Percentiles rank a stretch among this genome's conserved stretches.
Conservation (phyloP, 1,139 yeast species). For the Kluyveromyces sp. region DNA sequence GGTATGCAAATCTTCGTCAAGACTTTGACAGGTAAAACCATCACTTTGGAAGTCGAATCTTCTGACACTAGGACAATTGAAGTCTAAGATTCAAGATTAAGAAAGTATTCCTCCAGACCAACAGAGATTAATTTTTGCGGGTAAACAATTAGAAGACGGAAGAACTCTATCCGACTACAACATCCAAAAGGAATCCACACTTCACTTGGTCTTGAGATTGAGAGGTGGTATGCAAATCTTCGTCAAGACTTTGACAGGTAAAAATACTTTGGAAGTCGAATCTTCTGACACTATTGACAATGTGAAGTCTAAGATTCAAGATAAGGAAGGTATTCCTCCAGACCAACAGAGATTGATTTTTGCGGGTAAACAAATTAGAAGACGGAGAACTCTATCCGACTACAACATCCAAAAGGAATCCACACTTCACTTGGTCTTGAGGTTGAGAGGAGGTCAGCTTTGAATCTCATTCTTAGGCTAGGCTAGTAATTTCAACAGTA, state of each 20-base stretch:
- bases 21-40: too few species aligned
- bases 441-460: conserved; percentile 83
- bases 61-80: conserved; percentile 82
- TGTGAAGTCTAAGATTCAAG: conserved; percentile 77
- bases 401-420: conserved; percentile 76
- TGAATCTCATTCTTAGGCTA: neutral
- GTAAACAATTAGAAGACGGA: conserved; percentile 81
- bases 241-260: conserved; percentile 68
- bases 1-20: too few species aligned
- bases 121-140: conserved; percentile 78
- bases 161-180: conserved; percentile 74
- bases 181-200: conserved; percentile 69
- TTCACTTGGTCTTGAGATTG: conserved; percentile 64
- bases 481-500: too few species aligned
- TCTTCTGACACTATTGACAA: conserved; percentile 81
- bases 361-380: conserved; percentile 82
- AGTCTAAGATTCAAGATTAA: conserved; percentile 78
- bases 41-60: conserved; percentile 72
- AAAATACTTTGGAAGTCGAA: conserved; percentile 74
- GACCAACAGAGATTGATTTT: conserved; percentile 81
- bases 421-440: conserved; percentile 60
- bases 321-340: conserved; percentile 83
- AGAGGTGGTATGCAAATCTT: conserved; percentile 59
- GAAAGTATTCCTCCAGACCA: conserved; percentile 87
- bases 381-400: conserved; percentile 79